Base-by-base conservation (phyloP, 2,329 filamentous ascomycete genomes). In the Plectosphaerella sp. region DNA sequence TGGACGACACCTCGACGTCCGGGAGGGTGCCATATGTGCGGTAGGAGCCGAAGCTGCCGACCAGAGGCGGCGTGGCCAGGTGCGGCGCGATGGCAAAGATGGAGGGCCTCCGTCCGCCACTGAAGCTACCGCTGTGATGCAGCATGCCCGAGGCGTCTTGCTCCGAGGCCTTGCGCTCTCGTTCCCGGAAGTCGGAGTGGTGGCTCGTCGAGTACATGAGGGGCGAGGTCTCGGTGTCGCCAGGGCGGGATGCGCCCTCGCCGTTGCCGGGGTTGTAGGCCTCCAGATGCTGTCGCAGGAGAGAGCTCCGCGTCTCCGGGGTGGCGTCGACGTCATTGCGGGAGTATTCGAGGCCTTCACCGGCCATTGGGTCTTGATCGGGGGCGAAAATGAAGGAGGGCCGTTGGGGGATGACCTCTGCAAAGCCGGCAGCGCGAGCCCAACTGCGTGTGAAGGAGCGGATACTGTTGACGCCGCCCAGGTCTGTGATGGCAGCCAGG, bases 361-460 rank as follows among this genome's bases (percentile, higher is more conserved):
- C 66, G 50, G 65, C 66, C n/a, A 72, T 64, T 18, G 73, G 72
- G 35, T 72, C 71, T 54, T 81, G 78, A 43, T 84, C 82, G 42
- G 81, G 75, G 2, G 79, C 78, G 56, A 84, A 80, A 50, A 89
- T 76, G 65, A 96, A 91, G 35, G 89, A 87, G 14, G 86, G 84
- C 15, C 86, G 83, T 51, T 89, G 86, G 5, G 91, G 90, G 35
- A 94, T 86, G 59, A 96, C 89, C 67, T 97, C 92, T 57, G 84
- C 82, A 69, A 97, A 97, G 52, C 81, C 87, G 24, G 91, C 91
- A 37, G 93, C 93, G 66, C 93, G 86, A 70, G 93, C 90, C 88
- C 91, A 96, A 61, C 90, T 96, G 55, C 88, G 83, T 45, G 92
- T 89, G 66, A 97, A 97, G 63, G 92, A 96, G 64, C 94, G 87